These are phyloP conservation scores for Fusarium papillatum DNA, from an alignment of 2,329 filamentous ascomycete species.

Conservation along the genomic window DNA sequence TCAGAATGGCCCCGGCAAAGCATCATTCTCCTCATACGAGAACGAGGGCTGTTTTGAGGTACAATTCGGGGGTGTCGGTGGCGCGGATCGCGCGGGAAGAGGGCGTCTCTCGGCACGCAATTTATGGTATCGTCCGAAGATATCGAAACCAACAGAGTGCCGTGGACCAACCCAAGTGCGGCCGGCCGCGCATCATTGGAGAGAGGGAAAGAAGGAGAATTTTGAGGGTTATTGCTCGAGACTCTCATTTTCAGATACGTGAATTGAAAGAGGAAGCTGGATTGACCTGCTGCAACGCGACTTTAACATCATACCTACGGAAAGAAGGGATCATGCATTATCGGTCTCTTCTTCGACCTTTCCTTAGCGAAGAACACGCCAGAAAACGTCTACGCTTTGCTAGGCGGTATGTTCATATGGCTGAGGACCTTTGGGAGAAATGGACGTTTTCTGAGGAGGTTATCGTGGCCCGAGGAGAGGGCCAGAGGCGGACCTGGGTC, in stretches of 20 bases:
- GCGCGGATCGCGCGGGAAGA: background rate
- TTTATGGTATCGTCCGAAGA: background rate
- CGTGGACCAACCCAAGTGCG: background rate
- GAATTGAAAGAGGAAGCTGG: background rate
- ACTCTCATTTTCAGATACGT: background rate
- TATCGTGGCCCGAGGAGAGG: background rate
- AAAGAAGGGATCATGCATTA: background rate
- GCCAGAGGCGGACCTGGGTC: background rate
- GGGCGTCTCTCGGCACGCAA: background rate
- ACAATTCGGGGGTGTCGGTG: background rate
- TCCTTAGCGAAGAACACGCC: background rate
- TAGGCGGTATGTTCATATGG: background rate
- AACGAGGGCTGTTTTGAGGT: background rate
- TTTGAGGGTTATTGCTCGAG: background rate
- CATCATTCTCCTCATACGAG: background rate
- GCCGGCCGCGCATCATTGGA: background rate
- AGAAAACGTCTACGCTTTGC: background rate
- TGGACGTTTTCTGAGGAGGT: background rate
- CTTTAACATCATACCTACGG: background rate
- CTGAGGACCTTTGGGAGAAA: background rate
- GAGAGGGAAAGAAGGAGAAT: background rate
- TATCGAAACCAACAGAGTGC: background rate
- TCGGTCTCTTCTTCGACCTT: background rate
- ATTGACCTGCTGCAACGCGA: background rate
- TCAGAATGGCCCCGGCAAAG: background rate